A percentile compares a stretch with the other conserved stretches of the same genome.
Conservation (phyloP, 805 yeast genomes). For the Pichia eremophila region DNA sequence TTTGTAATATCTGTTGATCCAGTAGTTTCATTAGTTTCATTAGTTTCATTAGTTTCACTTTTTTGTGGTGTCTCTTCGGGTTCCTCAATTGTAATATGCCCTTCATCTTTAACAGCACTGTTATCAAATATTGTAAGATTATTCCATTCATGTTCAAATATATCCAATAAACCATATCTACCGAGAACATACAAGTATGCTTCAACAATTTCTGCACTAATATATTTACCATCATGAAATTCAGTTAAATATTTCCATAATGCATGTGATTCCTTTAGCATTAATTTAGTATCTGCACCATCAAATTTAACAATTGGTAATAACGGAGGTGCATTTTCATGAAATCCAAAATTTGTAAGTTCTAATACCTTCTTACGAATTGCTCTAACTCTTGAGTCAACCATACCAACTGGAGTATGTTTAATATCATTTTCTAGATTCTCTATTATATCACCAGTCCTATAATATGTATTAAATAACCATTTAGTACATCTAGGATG, state of each 20-base stretch:
- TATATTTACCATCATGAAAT: slow-evolving; percentile 11
- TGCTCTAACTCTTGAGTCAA: slow-evolving; percentile 32
- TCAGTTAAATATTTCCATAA: slow-evolving; percentile 45
- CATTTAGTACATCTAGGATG: slow-evolving; percentile 23
- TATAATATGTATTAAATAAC: slow-evolving; percentile 35
- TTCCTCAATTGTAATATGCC: slow-evolving; percentile 17
- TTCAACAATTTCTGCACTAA: slow-evolving; percentile 36
- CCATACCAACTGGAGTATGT: slow-evolving; percentile 23
- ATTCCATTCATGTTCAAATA: slow-evolving; percentile 28
- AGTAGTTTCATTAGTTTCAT: slow-evolving; percentile 10
- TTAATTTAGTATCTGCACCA: slow-evolving; percentile 24
- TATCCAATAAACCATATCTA: slow-evolving; percentile 27
- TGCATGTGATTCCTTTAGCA: slow-evolving; percentile 71
- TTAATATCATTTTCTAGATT: background rate
- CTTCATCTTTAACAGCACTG: slow-evolving; percentile 18
- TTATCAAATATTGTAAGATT: slow-evolving; percentile 26
- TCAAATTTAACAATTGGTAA: slow-evolving; percentile 39
- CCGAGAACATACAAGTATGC: slow-evolving; percentile 43
- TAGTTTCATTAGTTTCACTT: slow-evolving; percentile 10
- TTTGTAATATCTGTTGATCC: background rate
- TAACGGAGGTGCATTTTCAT: slow-evolving; percentile 56
- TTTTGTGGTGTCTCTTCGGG: slow-evolving; percentile 7
- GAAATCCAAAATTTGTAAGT: slow-evolving; percentile 23
- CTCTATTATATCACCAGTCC: slow-evolving; percentile 6
- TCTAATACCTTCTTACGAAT: slow-evolving; percentile 31